Base-by-base conservation (phyloP, 345 rosid genomes). In the Iberis pinnata region DNA sequence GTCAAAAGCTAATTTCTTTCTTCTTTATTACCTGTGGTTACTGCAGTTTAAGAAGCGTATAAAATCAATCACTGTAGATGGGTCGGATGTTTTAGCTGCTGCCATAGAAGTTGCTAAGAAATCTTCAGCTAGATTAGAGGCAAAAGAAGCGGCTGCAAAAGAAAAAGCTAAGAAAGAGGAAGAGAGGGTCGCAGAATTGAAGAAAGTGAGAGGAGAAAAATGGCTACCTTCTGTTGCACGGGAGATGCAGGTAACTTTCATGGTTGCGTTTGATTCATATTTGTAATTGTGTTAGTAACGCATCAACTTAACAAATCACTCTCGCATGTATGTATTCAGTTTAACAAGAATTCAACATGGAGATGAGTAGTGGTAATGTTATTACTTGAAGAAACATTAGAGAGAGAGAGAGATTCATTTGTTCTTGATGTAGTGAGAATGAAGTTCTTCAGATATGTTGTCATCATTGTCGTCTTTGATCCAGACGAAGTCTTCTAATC, bases 181-280 rank as follows among this genome's bases (percentile, higher is more conserved):
- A 71, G 84, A 85, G 56, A 71, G 95, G 70, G 73, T 88, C 36
- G 78, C 84, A 1, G 83, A 80, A 50, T 61, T 85, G 65, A 88
- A 80, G 73, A 75, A 55, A 57, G 39, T 73, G n/a, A 72, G 96
- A 61, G 95, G 96, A 26, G 88, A 85, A 67, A 77, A 76, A 67
- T 92, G 98, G 96, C 77, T 88, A 15, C 95, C 88, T 63, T 76
- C 89, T n/a, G 70, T 87, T 58, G 83, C 81, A 31, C 57, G 51
- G 54, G 70, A 69, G 26, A 70, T 79, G 84, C 73, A 67, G 76
- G 75, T 76, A 38, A 38, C 10, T 22, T 36, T 31, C 13, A 12
- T 36, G 40, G 17, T n/a, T 4, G n/a, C n/a, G n/a, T n/a, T n/a
- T n/a, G n/a, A n/a, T 37, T n/a, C 9, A 1, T 18, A 20, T 64